Conservation (phyloP, 495 filamentous ascomycete genomes). For the Articulospora tetracladia region DNA sequence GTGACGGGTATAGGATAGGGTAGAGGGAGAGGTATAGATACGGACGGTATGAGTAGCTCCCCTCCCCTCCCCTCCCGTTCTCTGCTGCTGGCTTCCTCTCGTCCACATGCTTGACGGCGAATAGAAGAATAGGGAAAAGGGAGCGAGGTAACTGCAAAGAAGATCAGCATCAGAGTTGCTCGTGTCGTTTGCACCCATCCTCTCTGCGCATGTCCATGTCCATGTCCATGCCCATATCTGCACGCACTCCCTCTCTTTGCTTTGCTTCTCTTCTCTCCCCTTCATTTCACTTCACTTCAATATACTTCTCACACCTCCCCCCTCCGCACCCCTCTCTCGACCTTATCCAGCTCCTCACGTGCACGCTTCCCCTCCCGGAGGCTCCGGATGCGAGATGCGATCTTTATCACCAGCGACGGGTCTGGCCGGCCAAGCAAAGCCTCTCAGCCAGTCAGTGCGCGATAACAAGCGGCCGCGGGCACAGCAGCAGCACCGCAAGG, state of each 20-base stretch:
- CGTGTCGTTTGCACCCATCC: neutral
- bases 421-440: neutral
- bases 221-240: too few relatives aligned
- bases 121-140: too few relatives aligned
- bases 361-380: too few relatives aligned
- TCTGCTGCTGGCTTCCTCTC: neutral
- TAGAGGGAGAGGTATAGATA: too few relatives aligned
- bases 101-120: neutral
- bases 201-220: neutral
- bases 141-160: neutral
- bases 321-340: too few relatives aligned
- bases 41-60: too few relatives aligned
- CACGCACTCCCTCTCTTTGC: neutral
- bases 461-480: conserved; percentile 4
- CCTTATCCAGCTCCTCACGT: too few relatives aligned
- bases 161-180: neutral
- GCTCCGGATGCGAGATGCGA: neutral
- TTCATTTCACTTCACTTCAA: too few relatives aligned
- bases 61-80: neutral
- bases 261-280: neutral
- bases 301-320: too few relatives aligned
- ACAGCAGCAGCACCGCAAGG: neutral
- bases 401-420: neutral
- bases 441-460: neutral
- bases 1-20: too few relatives aligned